These are phyloP conservation scores for Hymenoscyphus albidus DNA, from an alignment of 2,329 filamentous ascomycete species.

Conservation along the genomic window DNA sequence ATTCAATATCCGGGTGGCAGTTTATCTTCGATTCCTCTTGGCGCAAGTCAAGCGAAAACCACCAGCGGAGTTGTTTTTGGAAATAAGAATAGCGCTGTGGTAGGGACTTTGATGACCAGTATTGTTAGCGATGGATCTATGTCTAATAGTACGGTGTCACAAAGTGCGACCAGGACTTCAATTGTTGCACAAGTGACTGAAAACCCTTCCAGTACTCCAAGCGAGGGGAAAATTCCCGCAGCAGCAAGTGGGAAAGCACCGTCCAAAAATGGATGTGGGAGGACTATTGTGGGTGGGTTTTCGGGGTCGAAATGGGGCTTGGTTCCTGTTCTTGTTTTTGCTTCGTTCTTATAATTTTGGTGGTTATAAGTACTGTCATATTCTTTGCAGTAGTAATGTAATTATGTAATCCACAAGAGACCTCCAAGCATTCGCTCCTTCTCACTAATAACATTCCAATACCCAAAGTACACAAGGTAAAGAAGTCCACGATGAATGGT, in stretches of 20 bases:
- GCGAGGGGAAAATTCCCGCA: neutral
- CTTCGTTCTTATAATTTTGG: neutral
- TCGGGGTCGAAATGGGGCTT: neutral
- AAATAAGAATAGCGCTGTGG: neutral
- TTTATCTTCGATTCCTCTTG: neutral
- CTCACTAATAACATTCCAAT: too few relatives aligned
- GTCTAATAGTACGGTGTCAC: too few relatives aligned
- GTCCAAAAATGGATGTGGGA: neutral
- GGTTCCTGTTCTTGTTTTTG: neutral
- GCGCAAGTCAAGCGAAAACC: neutral
- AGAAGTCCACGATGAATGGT: neutral
- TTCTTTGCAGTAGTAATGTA: too few relatives aligned
- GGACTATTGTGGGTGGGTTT: neutral
- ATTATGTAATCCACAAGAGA: too few relatives aligned
- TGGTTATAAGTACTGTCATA: too few relatives aligned
- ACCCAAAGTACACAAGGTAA: too few relatives aligned
- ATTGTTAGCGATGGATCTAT: neutral
- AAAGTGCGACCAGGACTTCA: neutral
- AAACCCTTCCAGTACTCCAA: neutral
- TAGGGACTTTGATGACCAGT: neutral
- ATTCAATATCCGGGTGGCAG: neutral
- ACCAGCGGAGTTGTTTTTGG: neutral
- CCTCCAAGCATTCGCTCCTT: too few relatives aligned
- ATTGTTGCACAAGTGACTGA: neutral
- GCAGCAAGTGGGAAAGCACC: neutral